Evolutionary conservation across 2,329 filamentous ascomycete genomes (phyloP).

Genomic region (Calonectria multiphialidica): DNA sequence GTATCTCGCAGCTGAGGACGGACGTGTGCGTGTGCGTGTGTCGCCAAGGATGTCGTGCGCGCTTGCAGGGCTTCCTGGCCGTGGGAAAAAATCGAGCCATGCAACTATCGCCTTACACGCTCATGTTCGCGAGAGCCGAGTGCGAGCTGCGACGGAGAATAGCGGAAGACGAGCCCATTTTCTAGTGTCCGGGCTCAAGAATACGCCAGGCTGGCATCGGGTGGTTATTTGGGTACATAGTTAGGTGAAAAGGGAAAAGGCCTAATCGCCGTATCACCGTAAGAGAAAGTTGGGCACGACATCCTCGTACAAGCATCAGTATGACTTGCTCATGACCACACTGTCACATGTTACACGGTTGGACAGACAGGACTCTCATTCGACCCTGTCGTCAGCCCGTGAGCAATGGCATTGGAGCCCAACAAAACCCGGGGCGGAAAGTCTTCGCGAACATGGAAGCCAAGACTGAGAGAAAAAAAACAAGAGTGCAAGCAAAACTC

Average conservation of each 20-base stretch:
- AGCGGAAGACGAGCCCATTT: not conserved
- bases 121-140: not conserved
- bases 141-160: not conserved
- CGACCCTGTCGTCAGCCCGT: not conserved
- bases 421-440: not conserved
- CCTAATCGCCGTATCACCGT: not conserved
- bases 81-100: not conserved
- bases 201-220: not conserved
- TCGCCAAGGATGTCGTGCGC: not conserved
- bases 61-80: constrained; percentile 4
- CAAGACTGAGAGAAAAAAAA: not conserved
- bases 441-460: not conserved
- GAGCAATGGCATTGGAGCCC: not conserved
- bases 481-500: not conserved
- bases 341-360: not conserved
- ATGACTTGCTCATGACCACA: not conserved
- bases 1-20: not conserved
- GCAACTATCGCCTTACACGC: not conserved
- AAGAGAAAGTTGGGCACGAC: not conserved
- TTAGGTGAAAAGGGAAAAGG: not conserved
- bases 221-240: not conserved
- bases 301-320: not conserved
- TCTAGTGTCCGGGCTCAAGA: not conserved
- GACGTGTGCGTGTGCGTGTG: not conserved
- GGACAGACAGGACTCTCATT: not conserved